These are phyloP conservation scores for Capsella rubella DNA, from an alignment of 441 rosid species.

Conservation along the genomic window DNA sequence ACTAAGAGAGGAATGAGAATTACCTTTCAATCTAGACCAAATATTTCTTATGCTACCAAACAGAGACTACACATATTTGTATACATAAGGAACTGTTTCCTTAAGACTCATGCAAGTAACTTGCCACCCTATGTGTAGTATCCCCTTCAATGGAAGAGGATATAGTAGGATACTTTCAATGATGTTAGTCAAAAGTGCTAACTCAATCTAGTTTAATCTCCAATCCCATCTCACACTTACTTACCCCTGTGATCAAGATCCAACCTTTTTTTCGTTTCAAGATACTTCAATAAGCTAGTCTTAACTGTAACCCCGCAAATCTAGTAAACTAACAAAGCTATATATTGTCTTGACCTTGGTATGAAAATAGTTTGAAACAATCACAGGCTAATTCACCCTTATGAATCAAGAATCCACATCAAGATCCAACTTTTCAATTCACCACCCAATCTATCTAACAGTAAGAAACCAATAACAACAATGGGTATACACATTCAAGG, in stretches of 20 bases:
- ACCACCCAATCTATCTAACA: conserved; percentile 3
- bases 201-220: background rate
- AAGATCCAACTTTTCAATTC: conserved; percentile 14
- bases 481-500: background rate
- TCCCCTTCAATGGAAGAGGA: no score
- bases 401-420: background rate
- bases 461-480: background rate
- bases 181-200: background rate
- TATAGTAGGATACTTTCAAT: no score
- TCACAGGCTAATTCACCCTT: background rate
- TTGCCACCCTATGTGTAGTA: background rate
- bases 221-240: background rate
- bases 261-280: background rate
- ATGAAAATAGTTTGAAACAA: background rate
- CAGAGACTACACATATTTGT: background rate
- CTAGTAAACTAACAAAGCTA: background rate
- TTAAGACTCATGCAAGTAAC: background rate
- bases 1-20: background rate
- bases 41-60: background rate
- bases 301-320: background rate
- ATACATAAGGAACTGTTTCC: background rate
- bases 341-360: background rate
- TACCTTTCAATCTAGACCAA: background rate
- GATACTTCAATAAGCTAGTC: background rate
- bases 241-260: conserved; percentile 16